A percentile compares a stretch with the other conserved stretches of the same genome.
phyloP scores from a whole-genome alignment of 1,139 yeast genomes.

The Nakaseomyces delphensis region DNA sequence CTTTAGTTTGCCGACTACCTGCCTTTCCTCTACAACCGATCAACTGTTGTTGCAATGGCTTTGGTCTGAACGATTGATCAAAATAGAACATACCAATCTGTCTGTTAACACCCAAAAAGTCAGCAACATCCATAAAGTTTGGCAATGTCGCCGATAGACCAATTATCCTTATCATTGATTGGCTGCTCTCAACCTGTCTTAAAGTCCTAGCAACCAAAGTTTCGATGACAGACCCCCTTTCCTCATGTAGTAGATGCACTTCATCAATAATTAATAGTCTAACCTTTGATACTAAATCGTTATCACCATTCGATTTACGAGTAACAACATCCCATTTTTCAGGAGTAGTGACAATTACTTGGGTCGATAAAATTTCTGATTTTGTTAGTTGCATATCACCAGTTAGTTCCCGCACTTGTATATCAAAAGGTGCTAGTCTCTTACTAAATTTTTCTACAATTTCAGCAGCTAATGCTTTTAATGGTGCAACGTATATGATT shows the following conservation, averaged over 20 bases:
- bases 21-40: slow-evolving; percentile 85
- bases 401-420: slow-evolving; percentile 79
- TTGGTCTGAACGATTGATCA: slow-evolving; percentile 89
- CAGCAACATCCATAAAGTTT: slow-evolving; percentile 89
- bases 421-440: slow-evolving; percentile 75
- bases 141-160: slow-evolving; percentile 97
- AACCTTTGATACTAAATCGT: slow-evolving; percentile 77
- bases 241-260: slow-evolving; percentile 93
- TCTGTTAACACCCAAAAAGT: slow-evolving; percentile 84
- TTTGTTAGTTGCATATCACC: slow-evolving; percentile 95
- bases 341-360: slow-evolving; percentile 91
- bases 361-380: slow-evolving; percentile 75
- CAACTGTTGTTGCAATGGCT: slow-evolving; percentile 82
- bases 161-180: slow-evolving; percentile 89
- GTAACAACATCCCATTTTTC: slow-evolving; percentile 99
- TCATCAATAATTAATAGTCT: slow-evolving; percentile 86
- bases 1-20: slow-evolving; percentile 61
- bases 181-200: slow-evolving; percentile 88
- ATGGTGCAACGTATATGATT: slow-evolving; percentile 89
- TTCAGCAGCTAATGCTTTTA: slow-evolving; percentile 95
- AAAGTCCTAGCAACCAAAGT: slow-evolving; percentile 91
- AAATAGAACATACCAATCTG: slow-evolving; percentile 88
- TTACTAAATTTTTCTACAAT: slow-evolving; percentile 82
- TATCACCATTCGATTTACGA: slow-evolving; percentile 72
- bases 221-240: slow-evolving; percentile 95